phyloP scores from a whole-genome alignment of 208 protist species.

The Trichomonas vaginalis region DNA sequence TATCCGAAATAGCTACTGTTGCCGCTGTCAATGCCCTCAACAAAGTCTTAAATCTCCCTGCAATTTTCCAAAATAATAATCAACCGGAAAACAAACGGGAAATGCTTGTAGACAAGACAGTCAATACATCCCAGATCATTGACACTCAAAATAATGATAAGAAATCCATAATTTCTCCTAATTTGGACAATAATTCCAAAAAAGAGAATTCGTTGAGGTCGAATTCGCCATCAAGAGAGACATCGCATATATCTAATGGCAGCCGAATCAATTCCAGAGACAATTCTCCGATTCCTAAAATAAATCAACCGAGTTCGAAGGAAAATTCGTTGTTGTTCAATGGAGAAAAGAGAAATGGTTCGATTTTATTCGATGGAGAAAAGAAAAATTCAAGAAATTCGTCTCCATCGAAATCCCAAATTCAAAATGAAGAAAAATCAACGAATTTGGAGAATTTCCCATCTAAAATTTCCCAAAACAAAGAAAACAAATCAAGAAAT shows the following conservation, averaged over 20 bases:
- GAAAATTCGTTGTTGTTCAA: background rate
- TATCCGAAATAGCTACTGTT: background rate
- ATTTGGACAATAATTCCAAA: too few relatives aligned
- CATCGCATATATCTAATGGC: background rate
- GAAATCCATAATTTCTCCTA: too few relatives aligned
- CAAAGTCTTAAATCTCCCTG: background rate
- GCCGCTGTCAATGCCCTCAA: background rate
- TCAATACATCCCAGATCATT: background rate
- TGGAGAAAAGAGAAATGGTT: background rate
- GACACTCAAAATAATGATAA: background rate
- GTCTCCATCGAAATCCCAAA: background rate
- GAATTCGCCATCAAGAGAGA: too few relatives aligned
- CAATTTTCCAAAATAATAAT: background rate
- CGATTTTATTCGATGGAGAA: background rate
- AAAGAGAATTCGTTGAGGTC: too few relatives aligned
- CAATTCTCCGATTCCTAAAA: background rate
- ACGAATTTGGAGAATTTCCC: too few relatives aligned
- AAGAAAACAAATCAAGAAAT: too few relatives aligned
- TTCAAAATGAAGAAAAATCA: too few relatives aligned
- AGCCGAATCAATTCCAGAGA: background rate
- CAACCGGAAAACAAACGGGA: background rate
- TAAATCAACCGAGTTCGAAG: background rate
- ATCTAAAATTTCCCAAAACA: too few relatives aligned
- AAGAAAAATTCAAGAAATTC: background rate
- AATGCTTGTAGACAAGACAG: background rate